phyloP scores from a whole-genome alignment of 2,329 filamentous ascomycete genomes.

The Pseudogymnoascus sp. region DNA sequence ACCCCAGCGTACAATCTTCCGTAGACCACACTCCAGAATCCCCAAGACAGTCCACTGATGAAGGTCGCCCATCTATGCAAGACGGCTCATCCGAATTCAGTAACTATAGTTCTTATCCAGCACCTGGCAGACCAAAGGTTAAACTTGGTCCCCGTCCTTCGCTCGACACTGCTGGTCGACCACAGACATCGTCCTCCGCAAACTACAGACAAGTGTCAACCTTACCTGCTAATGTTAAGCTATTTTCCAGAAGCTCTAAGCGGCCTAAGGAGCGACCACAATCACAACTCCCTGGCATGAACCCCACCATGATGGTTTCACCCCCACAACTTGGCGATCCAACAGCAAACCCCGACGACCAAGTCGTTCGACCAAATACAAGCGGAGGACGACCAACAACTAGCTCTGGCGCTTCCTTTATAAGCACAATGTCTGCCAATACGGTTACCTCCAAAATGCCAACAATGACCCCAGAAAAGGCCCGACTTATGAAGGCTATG shows the following conservation, averaged over 20 bases:
- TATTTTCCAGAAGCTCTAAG: slow-evolving; percentile 52
- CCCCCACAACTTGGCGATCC: slow-evolving; percentile 22
- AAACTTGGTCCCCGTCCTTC: slow-evolving; percentile 85
- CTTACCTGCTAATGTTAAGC: slow-evolving; percentile 72
- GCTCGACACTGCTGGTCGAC: slow-evolving; percentile 52
- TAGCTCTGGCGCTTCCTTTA: slow-evolving; percentile 24
- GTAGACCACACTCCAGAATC: slow-evolving; percentile 14
- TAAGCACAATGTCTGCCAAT: slow-evolving; percentile 18
- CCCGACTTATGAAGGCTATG: slow-evolving; percentile 87
- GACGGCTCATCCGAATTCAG: slow-evolving; percentile 46
- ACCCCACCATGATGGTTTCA: slow-evolving; percentile 25
- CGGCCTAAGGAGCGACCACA: slow-evolving; percentile 40
- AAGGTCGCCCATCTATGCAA: slow-evolving; percentile 38
- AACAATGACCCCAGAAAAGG: slow-evolving; percentile 80
- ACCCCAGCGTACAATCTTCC: slow-evolving; percentile 2
- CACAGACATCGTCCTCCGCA: slow-evolving; percentile 51
- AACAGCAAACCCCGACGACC: slow-evolving; percentile 22
- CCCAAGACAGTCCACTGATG: slow-evolving; percentile 19
- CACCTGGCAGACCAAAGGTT: slow-evolving; percentile 65
- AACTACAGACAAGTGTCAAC: slow-evolving; percentile 67
- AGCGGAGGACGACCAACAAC: slow-evolving; percentile 29
- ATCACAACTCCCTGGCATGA: slow-evolving; percentile 29
- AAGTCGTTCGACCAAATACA: slow-evolving; percentile 22
- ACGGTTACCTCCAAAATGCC: slow-evolving; percentile 27
- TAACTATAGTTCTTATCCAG: slow-evolving; percentile 40